Base-by-base conservation (phyloP, 1,284 basidiomycete genomes). In the Heterobasidion irregulare region DNA sequence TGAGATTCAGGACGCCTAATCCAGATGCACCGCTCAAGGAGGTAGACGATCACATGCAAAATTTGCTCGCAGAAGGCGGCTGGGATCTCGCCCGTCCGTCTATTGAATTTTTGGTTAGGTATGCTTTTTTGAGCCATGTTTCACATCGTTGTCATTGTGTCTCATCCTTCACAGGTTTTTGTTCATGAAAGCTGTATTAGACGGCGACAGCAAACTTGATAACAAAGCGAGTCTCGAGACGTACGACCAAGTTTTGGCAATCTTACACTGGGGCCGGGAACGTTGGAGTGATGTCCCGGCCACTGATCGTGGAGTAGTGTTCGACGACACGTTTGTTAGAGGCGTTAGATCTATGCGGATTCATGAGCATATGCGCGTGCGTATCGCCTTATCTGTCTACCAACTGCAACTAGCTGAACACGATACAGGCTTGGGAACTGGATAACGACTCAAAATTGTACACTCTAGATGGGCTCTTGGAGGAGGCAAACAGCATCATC, bases 221-320 rank as follows among this genome's bases (percentile, higher is more conserved):
- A n/a, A 41, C 38, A n/a, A 10, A 12, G 38, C 38, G 8, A 41
- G 38, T n/a, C 12, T 41, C 12, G 12, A n/a, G 38, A 16, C 26
- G 16, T 41, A 51, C 13, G 53, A 50, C 13, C 19, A 50, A 12
- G 56, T 41, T 4, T 35, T 59, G 1, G 47, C 50, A 7, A 38
- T 59, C n/a, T 47, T 54, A 9, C 41, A 50, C 12, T 60, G 59
- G 59, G 59, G 59, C 13, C 47, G 44, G 13, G 32, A 47, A 7
- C 53, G 50, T n/a, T 60, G 59, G 59, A 47, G 26, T n/a, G 50
- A 55, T 44, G 53, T 56, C 2, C 46, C 57, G 6, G 38, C 26
- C 9, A 46, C 53, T 7, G 52, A 56, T 26, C 55, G 57, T 36
- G 59, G 59, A 10, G 41, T 36, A 4, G 47, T 60, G 9, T 60